Conservation (phyloP, 768 basidiomycete species). For the Suillus ampliporus region DNA sequence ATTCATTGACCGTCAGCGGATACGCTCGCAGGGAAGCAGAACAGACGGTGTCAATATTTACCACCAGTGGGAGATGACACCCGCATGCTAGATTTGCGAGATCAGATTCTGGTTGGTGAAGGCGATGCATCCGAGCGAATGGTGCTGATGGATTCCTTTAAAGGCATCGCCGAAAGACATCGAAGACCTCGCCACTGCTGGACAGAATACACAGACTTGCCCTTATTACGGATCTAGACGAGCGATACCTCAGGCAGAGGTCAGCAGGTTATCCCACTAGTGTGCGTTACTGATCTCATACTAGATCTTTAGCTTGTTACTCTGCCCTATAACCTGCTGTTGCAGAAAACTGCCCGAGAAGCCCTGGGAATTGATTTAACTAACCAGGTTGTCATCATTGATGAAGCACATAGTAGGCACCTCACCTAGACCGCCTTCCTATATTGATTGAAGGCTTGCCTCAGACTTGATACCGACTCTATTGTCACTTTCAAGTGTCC, state of each 20-base stretch:
- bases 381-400: constrained; percentile 87
- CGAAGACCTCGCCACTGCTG: constrained; percentile 83
- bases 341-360: constrained; percentile 84
- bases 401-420: constrained; percentile 93
- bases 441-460: constrained; percentile 6
- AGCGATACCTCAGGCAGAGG: constrained; percentile 92
- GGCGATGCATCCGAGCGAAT: neutral
- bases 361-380: constrained; percentile 86
- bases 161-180: constrained; percentile 93
- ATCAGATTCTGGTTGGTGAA: constrained; percentile 74
- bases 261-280: constrained; percentile 34
- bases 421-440: constrained; percentile 1
- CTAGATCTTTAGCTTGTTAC: constrained; percentile 69
- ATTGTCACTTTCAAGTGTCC: constrained; percentile 80
- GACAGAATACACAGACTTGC: constrained; percentile 73
- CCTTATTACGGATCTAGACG: constrained; percentile 92
- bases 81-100: constrained; percentile 80
- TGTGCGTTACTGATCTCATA: constrained; percentile 4
- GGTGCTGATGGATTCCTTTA: neutral
- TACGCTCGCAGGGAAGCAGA: constrained; percentile 55
- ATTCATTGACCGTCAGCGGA: constrained; percentile 13
- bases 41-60: constrained; percentile 76
- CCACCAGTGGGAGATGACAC: constrained; percentile 72
- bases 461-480: constrained; percentile 89
- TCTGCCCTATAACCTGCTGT: constrained; percentile 90